These are phyloP conservation scores for Chlamydomonas applanata DNA, from an alignment of 139 green algal species.

Conservation along the genomic window DNA sequence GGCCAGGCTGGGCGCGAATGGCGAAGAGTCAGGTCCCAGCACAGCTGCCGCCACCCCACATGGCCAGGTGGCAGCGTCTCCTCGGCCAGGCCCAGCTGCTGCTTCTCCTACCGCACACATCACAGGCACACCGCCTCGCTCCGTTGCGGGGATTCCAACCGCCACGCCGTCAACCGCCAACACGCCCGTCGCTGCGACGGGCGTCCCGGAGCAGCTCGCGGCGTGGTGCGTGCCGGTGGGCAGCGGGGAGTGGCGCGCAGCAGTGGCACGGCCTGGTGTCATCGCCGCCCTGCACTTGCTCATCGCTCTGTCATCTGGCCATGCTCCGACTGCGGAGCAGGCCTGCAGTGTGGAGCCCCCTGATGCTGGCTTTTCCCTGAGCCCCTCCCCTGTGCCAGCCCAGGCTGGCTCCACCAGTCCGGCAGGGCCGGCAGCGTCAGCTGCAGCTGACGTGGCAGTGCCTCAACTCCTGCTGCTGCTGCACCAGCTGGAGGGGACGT, in stretches of 20 bases:
- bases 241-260: slow-evolving; percentile 29
- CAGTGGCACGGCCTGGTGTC: slow-evolving; percentile 39
- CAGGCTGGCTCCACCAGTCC: no score
- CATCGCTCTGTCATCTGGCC: slow-evolving; percentile 30
- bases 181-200: not conserved
- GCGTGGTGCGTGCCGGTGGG: slow-evolving; percentile 10
- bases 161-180: not conserved
- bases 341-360: not conserved
- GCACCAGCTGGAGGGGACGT: slow-evolving; percentile 54
- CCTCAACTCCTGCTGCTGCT: slow-evolving; percentile 47
- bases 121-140: no score
- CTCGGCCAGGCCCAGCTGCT: no score
- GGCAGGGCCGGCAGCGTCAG: no score
- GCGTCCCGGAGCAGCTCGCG: not conserved
- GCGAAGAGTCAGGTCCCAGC: not conserved
- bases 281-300: slow-evolving; percentile 43
- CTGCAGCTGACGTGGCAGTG: not conserved
- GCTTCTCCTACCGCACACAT: no score
- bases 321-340: slow-evolving; percentile 20
- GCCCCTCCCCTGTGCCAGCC: not conserved
- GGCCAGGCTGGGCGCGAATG: no score
- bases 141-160: not conserved
- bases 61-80: no score
- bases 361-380: not conserved
- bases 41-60: no score